Evolutionary conservation across 2,329 filamentous ascomycete species (phyloP).

Genomic region (Aspergillus terreus): DNA sequence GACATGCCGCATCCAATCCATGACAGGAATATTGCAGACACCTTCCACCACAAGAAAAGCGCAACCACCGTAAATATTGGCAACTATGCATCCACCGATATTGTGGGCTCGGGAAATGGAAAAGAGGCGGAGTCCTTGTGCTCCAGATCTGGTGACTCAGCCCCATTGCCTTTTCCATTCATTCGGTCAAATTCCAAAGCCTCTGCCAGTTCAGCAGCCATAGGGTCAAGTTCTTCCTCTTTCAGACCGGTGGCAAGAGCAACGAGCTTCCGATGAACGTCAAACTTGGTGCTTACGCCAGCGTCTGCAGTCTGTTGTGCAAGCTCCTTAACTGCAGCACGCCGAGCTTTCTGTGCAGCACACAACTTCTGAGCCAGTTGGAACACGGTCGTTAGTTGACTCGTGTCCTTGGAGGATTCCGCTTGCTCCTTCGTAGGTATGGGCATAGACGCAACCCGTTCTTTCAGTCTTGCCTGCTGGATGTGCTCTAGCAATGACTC

Average conservation of each 20-base stretch:
- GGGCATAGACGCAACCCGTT: constrained; percentile 23
- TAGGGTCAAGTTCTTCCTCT: constrained; percentile 46
- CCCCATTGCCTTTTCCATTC: constrained; percentile 31
- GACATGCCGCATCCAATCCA: no score
- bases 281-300: constrained; percentile 44
- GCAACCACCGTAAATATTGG: background rate
- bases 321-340: constrained; percentile 37
- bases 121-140: constrained; percentile 24
- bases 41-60: background rate
- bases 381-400: constrained; percentile 30
- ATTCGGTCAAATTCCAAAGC: constrained; percentile 43
- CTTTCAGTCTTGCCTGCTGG: constrained; percentile 36
- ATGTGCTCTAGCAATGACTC: constrained; percentile 44
- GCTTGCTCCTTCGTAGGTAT: constrained; percentile 12
- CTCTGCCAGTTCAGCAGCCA: constrained; percentile 45
- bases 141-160: constrained; percentile 27
- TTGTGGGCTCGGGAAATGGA: constrained; percentile 22
- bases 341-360: constrained; percentile 32
- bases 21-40: no score
- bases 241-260: constrained; percentile 45
- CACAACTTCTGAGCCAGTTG: constrained; percentile 30
- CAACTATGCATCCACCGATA: constrained; percentile 28
- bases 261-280: constrained; percentile 46
- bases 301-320: constrained; percentile 44
- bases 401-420: constrained; percentile 18